Conservation (phyloP, 2,329 filamentous ascomycete genomes). For the Ascomycota sp. region DNA sequence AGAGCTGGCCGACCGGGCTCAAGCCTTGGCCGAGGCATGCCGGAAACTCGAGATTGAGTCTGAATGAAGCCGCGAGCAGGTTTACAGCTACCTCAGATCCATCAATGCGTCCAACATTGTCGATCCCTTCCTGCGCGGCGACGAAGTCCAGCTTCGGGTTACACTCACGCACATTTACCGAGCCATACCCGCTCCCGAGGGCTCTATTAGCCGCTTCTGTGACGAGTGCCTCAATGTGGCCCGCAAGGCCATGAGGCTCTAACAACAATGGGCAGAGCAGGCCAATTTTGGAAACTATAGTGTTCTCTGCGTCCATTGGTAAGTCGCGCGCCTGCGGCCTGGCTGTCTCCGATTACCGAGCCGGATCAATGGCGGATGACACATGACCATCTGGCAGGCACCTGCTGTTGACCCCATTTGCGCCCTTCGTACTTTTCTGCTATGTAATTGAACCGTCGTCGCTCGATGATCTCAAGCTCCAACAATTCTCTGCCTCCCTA, state of each 20-base stretch:
- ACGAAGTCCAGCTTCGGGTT: slow-evolving; percentile 26
- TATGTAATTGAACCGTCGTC: slow-evolving; percentile 33
- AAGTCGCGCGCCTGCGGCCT: slow-evolving; percentile 3
- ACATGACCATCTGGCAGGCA: slow-evolving; percentile 25
- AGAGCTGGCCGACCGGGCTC: slow-evolving; percentile 19
- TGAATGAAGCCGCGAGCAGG: slow-evolving; percentile 14
- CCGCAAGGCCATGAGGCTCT: slow-evolving; percentile 24
- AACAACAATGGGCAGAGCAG: slow-evolving; percentile 23
- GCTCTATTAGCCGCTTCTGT: slow-evolving; percentile 22
- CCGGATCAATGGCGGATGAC: too few species aligned
- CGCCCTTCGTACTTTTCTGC: slow-evolving; percentile 38
- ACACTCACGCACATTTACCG: slow-evolving; percentile 31
- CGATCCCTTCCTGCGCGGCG: slow-evolving; percentile 22
- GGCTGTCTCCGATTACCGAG: too few species aligned
- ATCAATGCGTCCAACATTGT: slow-evolving; percentile 19
- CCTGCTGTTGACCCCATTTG: slow-evolving; percentile 35
- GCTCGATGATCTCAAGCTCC: slow-evolving; percentile 28
- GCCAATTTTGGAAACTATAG: slow-evolving; percentile 19
- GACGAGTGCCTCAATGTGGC: slow-evolving; percentile 28
- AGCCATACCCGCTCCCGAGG: slow-evolving; percentile 24
- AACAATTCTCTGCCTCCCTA: slow-evolving; percentile 35
- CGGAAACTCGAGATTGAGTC: slow-evolving; percentile 15
- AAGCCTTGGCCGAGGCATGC: slow-evolving; percentile 16
- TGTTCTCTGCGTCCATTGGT: slow-evolving; percentile 32
- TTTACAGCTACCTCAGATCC: slow-evolving; percentile 15